Evolutionary conservation across 495 filamentous ascomycete species (phyloP).

Genomic region (Hypoxylon subgilvum): DNA sequence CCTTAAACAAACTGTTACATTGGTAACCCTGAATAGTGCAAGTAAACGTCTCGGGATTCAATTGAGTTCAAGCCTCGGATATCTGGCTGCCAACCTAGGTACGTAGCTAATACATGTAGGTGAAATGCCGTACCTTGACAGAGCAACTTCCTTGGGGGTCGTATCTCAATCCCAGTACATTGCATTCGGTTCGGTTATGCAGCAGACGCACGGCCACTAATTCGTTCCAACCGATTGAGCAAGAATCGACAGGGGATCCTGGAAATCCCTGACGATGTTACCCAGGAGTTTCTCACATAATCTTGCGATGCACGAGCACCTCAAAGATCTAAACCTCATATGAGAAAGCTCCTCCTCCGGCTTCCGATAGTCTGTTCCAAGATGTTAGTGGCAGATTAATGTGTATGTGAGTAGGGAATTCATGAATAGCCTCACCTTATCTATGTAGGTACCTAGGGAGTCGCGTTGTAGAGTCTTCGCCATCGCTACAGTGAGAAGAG

Average conservation of each 20-base stretch:
- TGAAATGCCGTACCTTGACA: not conserved
- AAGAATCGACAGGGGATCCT: constrained; percentile 15
- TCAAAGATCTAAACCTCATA: too few species aligned
- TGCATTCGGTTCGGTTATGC: constrained; percentile 24
- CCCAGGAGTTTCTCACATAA: constrained; percentile 5
- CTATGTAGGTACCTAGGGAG: too few species aligned
- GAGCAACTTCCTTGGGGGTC: too few species aligned
- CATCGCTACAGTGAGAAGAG: too few species aligned
- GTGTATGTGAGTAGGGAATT: not conserved
- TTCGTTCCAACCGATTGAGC: constrained; percentile 20
- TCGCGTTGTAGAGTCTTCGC: too few species aligned
- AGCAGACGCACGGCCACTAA: constrained; percentile 24
- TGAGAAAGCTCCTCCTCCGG: not conserved
- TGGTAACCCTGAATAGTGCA: too few species aligned
- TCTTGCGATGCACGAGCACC: not conserved
- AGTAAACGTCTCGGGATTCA: too few species aligned
- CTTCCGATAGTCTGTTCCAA: constrained; percentile 18
- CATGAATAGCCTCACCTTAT: too few species aligned
- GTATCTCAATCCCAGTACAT: constrained; percentile 3
- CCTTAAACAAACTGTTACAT: too few species aligned
- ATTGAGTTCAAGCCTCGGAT: too few species aligned
- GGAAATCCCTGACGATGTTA: constrained; percentile 3
- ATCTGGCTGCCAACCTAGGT: too few species aligned
- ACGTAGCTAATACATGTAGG: not conserved
- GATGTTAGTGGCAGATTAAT: too few species aligned